phyloP scores from a whole-genome alignment of 257 asterid genomes.

The Cinchona pubescens region DNA sequence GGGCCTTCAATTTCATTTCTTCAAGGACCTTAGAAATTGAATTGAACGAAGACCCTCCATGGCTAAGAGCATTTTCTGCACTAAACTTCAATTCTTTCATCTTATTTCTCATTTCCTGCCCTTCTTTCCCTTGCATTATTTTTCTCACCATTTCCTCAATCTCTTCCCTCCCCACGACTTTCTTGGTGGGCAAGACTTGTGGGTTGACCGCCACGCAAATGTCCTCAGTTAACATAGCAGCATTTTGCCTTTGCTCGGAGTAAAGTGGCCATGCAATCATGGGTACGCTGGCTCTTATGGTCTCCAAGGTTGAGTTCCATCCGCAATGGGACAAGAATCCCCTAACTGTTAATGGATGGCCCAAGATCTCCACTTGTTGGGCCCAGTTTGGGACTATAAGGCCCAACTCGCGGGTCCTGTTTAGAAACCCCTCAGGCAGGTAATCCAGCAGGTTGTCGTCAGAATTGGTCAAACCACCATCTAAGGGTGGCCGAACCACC shows the following conservation, averaged over 20 bases:
- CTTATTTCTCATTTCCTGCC: conserved; percentile 12
- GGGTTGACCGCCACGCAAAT: conserved; percentile 23
- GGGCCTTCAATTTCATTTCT: no score
- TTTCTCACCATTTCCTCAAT: conserved; percentile 24
- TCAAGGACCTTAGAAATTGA: conserved; percentile 2
- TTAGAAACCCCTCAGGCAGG: conserved; percentile 22
- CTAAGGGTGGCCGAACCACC: conserved; percentile 25
- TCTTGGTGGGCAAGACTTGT: conserved; percentile 15
- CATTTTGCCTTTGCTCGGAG: conserved; percentile 21
- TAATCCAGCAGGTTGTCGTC: conserved; percentile 3
- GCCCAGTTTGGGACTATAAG: conserved; percentile 11
- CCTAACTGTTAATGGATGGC: conserved; percentile 20
- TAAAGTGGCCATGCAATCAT: conserved; percentile 28
- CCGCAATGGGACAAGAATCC: conserved; percentile 33
- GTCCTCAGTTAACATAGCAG: conserved; percentile 23
- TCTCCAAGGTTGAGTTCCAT: conserved; percentile 26
- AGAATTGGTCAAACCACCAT: background rate
- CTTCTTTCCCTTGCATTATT: conserved; percentile 16
- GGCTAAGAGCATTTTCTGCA: background rate
- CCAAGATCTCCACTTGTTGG: conserved; percentile 12
- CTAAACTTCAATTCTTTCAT: conserved; percentile 15
- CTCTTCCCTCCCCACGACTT: conserved; percentile 22
- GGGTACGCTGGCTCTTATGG: conserved; percentile 22
- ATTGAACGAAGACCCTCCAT: conserved; percentile 18
- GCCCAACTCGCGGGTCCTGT: conserved; percentile 14